A percentile compares a stretch with the other conserved stretches of the same genome.
Evolutionary conservation across 768 basidiomycete genomes (phyloP).

Genomic region (Lactifluus subvellereus): DNA sequence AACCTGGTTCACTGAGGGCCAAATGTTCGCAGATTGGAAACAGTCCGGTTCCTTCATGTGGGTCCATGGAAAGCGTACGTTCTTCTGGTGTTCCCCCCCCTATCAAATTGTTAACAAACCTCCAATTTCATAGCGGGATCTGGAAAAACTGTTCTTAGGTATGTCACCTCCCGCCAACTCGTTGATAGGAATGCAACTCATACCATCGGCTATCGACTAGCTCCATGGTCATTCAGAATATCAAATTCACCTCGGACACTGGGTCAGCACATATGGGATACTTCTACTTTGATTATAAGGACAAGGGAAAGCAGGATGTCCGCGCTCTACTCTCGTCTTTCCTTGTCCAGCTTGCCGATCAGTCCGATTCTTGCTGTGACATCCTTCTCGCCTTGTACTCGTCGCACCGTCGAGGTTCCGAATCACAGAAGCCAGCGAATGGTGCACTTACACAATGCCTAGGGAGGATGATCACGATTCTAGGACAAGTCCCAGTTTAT

Average conservation of each 20-base stretch:
- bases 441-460: neutral
- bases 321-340: neutral
- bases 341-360: neutral
- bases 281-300: neutral
- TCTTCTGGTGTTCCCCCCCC: neutral
- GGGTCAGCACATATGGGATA: neutral
- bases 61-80: neutral
- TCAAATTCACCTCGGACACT: neutral
- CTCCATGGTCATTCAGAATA: neutral
- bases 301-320: neutral
- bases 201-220: neutral
- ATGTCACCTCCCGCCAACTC: neutral
- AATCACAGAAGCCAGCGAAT: neutral
- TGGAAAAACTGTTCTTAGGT: slow-evolving; percentile 5
- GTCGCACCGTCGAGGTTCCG: neutral
- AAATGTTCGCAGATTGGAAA: neutral
- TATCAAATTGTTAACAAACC: neutral
- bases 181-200: neutral
- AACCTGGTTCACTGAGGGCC: neutral
- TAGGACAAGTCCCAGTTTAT: neutral
- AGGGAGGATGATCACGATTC: neutral
- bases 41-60: neutral
- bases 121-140: slow-evolving; percentile 3
- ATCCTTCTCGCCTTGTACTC: neutral
- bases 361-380: neutral